Base-by-base conservation (phyloP, 805 yeast species). In the Lipomyces yamadae region DNA sequence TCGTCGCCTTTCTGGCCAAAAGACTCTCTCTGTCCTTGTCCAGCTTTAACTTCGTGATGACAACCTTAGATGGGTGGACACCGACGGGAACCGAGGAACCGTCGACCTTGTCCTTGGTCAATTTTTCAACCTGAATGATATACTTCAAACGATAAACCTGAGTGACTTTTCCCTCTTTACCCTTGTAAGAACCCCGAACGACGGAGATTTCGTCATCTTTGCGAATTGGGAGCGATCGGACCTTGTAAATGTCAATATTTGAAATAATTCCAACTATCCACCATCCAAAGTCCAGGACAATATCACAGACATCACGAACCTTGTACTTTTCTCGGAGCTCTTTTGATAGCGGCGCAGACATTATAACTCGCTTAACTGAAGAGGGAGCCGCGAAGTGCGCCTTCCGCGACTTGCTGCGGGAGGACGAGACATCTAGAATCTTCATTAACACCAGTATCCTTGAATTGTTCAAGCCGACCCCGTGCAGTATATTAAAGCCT, bases 351-450 rank as follows among this genome's bases (percentile, higher is more conserved):
- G 98, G 98, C 82, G 99, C 98, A 79, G 98, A 90, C 89, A 95
- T 86, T 83, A 95, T 85, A 76, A 83, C 85, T 86, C 98, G 91
- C 86, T 98, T 91, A 80, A 85, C 91, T 76, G 94, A 89, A 75
- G 99, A 94, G 80, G 98, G 96, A 77, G 99, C 96, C 79, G 86
- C 86, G 94, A 95, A 95, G 90, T 95, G 91, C 84, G 98, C 98
- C 91, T 95, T 95, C 91, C 99, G 93, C 83, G 98, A 87, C 90
- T 95, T 95, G 84, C 96, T 90, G 88, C 99, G 95, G 82, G 97
- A 93, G 83, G 96, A 89, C 80, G 99, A 92, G 84, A 95, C 98
- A 97, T 95, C 97, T 90, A 73, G 13, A n/a, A 42, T 42, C 24
- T 42, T 2, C 55, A 52, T 66, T 37, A 62, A 61, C 64, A 56